Percentiles rank a stretch among this genome's conserved stretches.
Evolutionary conservation across 768 basidiomycete genomes (phyloP).

Genomic region (Leccinellum albellum): DNA sequence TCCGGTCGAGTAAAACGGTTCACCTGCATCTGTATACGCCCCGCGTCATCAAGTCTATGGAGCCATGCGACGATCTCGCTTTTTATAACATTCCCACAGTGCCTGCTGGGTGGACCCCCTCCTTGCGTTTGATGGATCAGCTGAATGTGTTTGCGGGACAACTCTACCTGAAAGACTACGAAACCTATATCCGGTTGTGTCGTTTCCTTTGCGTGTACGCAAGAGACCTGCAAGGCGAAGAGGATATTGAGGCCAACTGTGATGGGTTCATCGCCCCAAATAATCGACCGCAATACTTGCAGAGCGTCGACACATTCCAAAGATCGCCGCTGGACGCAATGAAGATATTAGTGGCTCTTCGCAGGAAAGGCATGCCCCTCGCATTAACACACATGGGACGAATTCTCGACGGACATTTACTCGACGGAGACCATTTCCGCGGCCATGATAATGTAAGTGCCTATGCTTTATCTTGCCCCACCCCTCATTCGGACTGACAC

Average conservation of each 20-base stretch:
- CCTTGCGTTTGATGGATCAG: background rate
- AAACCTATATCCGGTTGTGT: conserved; percentile 16
- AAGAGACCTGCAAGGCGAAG: background rate
- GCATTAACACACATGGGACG: conserved; percentile 40
- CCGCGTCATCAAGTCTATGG: conserved; percentile 32
- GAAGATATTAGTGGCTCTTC: conserved; percentile 19
- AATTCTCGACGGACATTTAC: conserved; percentile 29
- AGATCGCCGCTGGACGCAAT: conserved; percentile 33
- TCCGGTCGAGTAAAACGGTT: conserved; percentile 33
- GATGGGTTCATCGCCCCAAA: conserved; percentile 10
- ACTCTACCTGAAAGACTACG: conserved; percentile 1
- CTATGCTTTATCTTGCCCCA: background rate
- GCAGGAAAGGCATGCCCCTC: conserved; percentile 40
- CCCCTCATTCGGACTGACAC: background rate
- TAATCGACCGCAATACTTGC: background rate
- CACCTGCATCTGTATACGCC: conserved; percentile 44
- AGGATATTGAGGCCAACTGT: background rate
- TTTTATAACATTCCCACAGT: background rate
- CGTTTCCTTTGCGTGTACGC: background rate
- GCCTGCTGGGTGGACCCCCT: background rate
- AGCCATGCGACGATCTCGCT: conserved; percentile 20
- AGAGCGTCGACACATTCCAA: conserved; percentile 26
- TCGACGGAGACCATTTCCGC: conserved; percentile 15
- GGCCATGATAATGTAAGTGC: background rate
- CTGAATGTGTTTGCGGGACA: background rate